Percentiles rank a stretch among this genome's conserved stretches.
These are phyloP conservation scores for Ophiobolus disseminans DNA, from an alignment of 2,329 filamentous ascomycete genomes.

Conservation along the genomic window DNA sequence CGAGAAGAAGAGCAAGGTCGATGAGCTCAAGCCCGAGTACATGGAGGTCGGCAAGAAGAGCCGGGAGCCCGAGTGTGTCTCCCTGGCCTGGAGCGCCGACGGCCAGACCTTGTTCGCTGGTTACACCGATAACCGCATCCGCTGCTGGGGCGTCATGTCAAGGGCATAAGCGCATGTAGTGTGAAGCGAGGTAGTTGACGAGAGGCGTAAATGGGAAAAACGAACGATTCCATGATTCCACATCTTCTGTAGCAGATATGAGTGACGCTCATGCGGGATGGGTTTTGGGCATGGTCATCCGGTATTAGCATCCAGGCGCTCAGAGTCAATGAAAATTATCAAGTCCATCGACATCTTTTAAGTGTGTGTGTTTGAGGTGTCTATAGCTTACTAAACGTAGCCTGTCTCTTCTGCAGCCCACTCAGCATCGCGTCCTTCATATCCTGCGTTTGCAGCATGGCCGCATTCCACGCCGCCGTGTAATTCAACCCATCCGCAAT, in stretches of 20 bases:
- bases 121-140: slow-evolving; percentile 94
- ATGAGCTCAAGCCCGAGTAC: slow-evolving; percentile 99
- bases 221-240: slow-evolving; percentile 43
- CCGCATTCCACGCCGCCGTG: slow-evolving; percentile 86
- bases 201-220: slow-evolving; percentile 43
- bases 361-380: slow-evolving; percentile 1
- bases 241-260: slow-evolving; percentile 47
- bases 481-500: slow-evolving; percentile 82
- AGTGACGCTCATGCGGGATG: slow-evolving; percentile 45
- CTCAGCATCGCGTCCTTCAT: slow-evolving; percentile 76
- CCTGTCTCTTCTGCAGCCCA: slow-evolving; percentile 77
- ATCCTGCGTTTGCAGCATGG: slow-evolving; percentile 81
- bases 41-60: slow-evolving; percentile 97
- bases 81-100: slow-evolving; percentile 96
- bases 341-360: slow-evolving; percentile 40
- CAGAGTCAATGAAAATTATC: slow-evolving; percentile 54
- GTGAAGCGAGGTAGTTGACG: slow-evolving; percentile 28
- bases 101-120: slow-evolving; percentile 99
- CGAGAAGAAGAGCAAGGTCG: slow-evolving; percentile 99
- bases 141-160: slow-evolving; percentile 53
- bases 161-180: slow-evolving; percentile 44
- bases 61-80: slow-evolving; percentile 97
- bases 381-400: slow-evolving; percentile 84
- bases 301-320: slow-evolving; percentile 52
- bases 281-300: slow-evolving; percentile 46